Base-by-base conservation (phyloP, 345 rosid species). In the Salix suchowensis region DNA sequence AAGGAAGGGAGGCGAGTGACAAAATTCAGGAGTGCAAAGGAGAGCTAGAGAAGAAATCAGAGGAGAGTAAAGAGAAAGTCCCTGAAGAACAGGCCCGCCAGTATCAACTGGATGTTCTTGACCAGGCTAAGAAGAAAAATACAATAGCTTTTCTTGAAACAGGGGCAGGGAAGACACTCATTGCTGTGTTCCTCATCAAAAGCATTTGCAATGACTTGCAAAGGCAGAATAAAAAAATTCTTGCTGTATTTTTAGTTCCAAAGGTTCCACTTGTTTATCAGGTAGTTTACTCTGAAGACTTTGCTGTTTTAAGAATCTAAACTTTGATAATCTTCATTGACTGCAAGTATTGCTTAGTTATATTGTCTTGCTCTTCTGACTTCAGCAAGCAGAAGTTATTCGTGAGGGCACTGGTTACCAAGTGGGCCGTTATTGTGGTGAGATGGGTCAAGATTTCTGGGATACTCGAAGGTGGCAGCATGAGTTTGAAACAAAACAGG, bases 81-180 rank as follows among this genome's bases (percentile, higher is more conserved):
- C 88, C 89, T 39, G 98, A 91, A 84, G 98, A 93, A 83, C 87
- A 96, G 70, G 99, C 98, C 14, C 93, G 99, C 12, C 74, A 89
- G 65, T 96, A 96, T 82, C 99, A 96, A 61, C 86, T 93, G 82
- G 99, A 96, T 82, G 99, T 93, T 73, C 96, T 96, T 71, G 98
- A 96, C 71, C 99, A 96, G 77, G 99, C 99, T 5, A 92, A 89
- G 90, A 85, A 82, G 70, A 91, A 80, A 80, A 96, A 96, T 85
- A 96, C 98, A 1, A 96, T 96, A 60, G 98, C 99, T 72, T 96
- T 96, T 77, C 98, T 96, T 42, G 99, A 96, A 84, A 96, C 99
- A 0, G 99, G 99, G 42, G 97, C 98, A 2, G 99, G 99, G 79
- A 96, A 96, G 93, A 96, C 99, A 0, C 90, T 93, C 75, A 96